Percentiles rank a stretch among this genome's conserved stretches.
Evolutionary conservation across 1,139 yeast species (phyloP).

Genomic region (Pneumocystis carinii): DNA sequence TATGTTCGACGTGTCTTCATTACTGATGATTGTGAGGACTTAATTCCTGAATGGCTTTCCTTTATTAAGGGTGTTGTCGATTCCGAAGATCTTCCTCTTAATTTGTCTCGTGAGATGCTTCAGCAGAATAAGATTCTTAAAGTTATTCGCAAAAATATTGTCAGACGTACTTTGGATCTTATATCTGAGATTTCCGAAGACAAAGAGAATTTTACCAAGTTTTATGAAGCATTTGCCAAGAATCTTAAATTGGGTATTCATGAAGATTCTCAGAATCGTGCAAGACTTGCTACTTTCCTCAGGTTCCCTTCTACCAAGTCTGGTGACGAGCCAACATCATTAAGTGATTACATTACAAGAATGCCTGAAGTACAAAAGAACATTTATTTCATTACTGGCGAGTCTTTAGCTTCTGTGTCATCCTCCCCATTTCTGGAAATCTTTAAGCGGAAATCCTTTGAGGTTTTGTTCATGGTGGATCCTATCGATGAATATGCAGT

Average conservation of each 20-base stretch:
- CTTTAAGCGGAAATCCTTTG: conserved; percentile 95
- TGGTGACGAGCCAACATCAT: conserved; percentile 81
- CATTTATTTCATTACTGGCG: conserved; percentile 98
- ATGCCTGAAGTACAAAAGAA: conserved; percentile 99
- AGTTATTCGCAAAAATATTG: conserved; percentile 98
- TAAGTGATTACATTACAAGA: conserved; percentile 94
- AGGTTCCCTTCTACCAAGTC: conserved; percentile 97
- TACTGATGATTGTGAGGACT: conserved; percentile 98
- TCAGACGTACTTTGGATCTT: conserved; percentile 96
- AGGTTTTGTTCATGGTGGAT: conserved; percentile 93
- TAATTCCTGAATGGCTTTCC: conserved; percentile 97
- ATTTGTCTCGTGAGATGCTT: conserved; percentile 99
- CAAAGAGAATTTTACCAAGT: conserved; percentile 94
- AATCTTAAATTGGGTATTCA: conserved; percentile 98
- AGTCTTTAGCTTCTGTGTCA: conserved; percentile 92
- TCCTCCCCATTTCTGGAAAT: conserved; percentile 99
- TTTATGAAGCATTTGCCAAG: conserved; percentile 96
- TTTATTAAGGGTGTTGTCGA: conserved; percentile 99
- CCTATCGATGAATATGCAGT: conserved; percentile 99
- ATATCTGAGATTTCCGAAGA: conserved; percentile 99
- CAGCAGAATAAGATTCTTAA: conserved; percentile 99
- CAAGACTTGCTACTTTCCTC: conserved; percentile 84
- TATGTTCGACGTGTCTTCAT: conserved; percentile 99
- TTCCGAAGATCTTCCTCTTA: conserved; percentile 98
- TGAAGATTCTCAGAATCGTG: conserved; percentile 97